Percentiles rank a stretch among this genome's conserved stretches.
Evolutionary conservation across 2,329 filamentous ascomycete species (phyloP).

Genomic region (Hypoxylon sp.): DNA sequence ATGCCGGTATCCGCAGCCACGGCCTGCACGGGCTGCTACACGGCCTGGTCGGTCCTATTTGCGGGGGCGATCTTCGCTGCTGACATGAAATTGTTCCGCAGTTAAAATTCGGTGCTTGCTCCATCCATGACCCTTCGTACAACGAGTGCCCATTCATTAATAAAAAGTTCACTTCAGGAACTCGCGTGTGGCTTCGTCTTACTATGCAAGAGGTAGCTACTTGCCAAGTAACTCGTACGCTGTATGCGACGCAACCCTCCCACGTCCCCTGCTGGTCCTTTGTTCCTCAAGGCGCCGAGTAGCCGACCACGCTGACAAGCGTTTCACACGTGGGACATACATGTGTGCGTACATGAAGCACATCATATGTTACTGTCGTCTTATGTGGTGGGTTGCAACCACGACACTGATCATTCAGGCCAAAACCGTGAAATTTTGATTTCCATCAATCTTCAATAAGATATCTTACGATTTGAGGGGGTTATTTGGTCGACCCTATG

Average conservation of each 20-base stretch:
- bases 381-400: constrained; percentile 22
- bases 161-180: background rate
- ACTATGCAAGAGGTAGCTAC: background rate
- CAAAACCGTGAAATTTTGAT: background rate
- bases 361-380: constrained; percentile 8
- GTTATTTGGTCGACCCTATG: background rate
- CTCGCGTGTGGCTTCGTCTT: background rate
- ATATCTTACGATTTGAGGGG: background rate
- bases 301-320: constrained; percentile 20
- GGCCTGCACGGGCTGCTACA: constrained; percentile 1
- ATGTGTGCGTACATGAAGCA: constrained; percentile 19
- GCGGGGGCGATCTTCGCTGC: constrained; percentile 18
- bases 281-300: constrained; percentile 28
- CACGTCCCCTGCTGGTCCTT: constrained; percentile 19
- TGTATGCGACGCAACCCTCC: constrained; percentile 13
- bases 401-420: constrained; percentile 11
- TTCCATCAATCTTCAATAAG: background rate
- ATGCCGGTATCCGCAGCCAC: constrained; percentile 24
- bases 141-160: background rate
- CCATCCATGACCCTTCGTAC: background rate
- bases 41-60: constrained; percentile 13
- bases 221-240: constrained; percentile 21
- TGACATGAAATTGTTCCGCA: background rate
- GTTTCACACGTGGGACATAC: constrained; percentile 37
- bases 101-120: background rate